Conservation (phyloP, 306 rosid species). For the Cicer judaicum region DNA sequence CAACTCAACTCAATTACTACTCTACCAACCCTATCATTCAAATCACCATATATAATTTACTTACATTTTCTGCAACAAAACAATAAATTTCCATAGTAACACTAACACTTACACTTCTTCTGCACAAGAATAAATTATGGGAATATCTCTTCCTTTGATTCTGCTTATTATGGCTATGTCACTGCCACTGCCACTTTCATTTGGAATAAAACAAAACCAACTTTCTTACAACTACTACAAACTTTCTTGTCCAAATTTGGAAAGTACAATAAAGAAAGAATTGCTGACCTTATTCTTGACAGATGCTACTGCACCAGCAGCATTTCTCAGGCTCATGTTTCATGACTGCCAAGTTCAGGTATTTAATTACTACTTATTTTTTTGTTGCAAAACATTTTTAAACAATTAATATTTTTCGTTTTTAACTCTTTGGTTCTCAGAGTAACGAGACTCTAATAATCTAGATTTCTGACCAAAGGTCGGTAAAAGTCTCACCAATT, state of each 20-base stretch:
- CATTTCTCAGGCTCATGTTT: slow-evolving; percentile 56
- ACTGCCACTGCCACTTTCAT: slow-evolving; percentile 32
- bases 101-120: background rate
- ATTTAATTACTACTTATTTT: background rate
- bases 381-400: background rate
- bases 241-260: slow-evolving; percentile 53
- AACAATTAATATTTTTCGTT: background rate
- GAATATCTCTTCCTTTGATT: slow-evolving; percentile 32
- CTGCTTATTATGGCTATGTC: slow-evolving; percentile 24
- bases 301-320: slow-evolving; percentile 52
- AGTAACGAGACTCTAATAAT: too few relatives aligned
- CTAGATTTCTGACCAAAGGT: too few relatives aligned
- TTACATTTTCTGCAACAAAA: too few relatives aligned
- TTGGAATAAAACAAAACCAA: slow-evolving; percentile 35
- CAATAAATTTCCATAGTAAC: slow-evolving; percentile 15
- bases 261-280: slow-evolving; percentile 40
- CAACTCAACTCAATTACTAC: slow-evolving; percentile 16
- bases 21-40: slow-evolving; percentile 4
- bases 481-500: too few relatives aligned
- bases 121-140: slow-evolving; percentile 40
- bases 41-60: too few relatives aligned
- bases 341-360: slow-evolving; percentile 65
- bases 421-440: too few relatives aligned
- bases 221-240: slow-evolving; percentile 50
- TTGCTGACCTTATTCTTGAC: slow-evolving; percentile 33